These are phyloP conservation scores for Butyriboletus loyo DNA, from an alignment of 768 basidiomycete species.

Conservation along the genomic window DNA sequence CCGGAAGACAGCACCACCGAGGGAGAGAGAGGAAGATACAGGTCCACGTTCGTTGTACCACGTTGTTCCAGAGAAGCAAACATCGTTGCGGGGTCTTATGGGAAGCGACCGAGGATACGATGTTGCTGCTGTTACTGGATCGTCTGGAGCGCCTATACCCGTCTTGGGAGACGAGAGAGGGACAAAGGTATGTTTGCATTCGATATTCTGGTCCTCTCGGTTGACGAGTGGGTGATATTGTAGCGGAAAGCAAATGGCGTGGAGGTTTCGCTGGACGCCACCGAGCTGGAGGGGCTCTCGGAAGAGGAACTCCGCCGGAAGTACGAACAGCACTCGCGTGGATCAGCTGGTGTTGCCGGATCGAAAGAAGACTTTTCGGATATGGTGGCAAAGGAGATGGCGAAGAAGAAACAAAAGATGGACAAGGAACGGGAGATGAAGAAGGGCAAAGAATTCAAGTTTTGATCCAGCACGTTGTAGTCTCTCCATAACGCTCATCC, in stretches of 20 bases:
- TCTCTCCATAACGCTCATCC: neutral
- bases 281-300: conserved; percentile 83
- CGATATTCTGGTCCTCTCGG: neutral
- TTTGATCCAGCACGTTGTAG: conserved; percentile 38
- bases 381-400: conserved; percentile 81
- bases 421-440: conserved; percentile 57
- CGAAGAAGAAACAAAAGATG: conserved; percentile 82
- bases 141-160: conserved; percentile 52
- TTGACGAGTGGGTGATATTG: neutral
- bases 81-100: conserved; percentile 87
- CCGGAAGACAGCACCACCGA: conserved; percentile 69
- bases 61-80: conserved; percentile 92
- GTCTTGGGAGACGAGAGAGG: conserved; percentile 93
- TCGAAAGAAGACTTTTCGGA: conserved; percentile 85
- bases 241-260: conserved; percentile 91
- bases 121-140: conserved; percentile 61
- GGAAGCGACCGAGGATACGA: conserved; percentile 97
- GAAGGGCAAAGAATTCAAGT: conserved; percentile 84
- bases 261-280: conserved; percentile 87
- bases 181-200: conserved; percentile 63
- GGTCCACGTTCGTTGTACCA: conserved; percentile 86
- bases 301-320: conserved; percentile 85
- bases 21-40: conserved; percentile 55
- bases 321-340: conserved; percentile 76
- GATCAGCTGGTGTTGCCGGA: conserved; percentile 76